Base-by-base conservation (phyloP, 2,329 filamentous ascomycete genomes). In the Trichophyton rubrum region DNA sequence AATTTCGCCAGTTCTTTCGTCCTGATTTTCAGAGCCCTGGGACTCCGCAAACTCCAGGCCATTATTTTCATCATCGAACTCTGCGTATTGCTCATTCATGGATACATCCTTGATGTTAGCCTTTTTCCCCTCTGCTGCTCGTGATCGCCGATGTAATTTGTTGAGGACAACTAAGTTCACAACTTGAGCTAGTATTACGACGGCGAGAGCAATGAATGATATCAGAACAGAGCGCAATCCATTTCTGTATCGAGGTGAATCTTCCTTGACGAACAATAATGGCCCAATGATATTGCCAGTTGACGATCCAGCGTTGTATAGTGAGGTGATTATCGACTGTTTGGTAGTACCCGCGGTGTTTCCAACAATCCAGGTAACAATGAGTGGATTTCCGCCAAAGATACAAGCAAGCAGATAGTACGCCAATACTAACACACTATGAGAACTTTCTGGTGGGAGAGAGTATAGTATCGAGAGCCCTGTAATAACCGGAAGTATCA, bases 341-440 rank as follows among this genome's bases (percentile, higher is more conserved):
- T 88, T 87, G 2, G 85, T 87, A 15, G 80, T 82, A 5, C 85
- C 86, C 0, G 78, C 85, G 0, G 84, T 87, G 69, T 88, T 88
- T 6, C 80, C 83, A 4, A 87, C 79, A 61, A 87, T 84, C 85
- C 85, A 89, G 0, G 82, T 79, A 0, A 87, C 81, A 27, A 86
- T 80, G 8, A 88, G 74, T 0, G 85, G 85, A 65, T 85, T 86
- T 1, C 80, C 82, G 0, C 83, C 83, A 63, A 84, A 88, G 7
- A 87, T 73, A 69, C 87, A 87, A 0, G 83, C 81, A 0, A 87
- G 77, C 1, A 87, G 74, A 65, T 87, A 87, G 69, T 87, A 87
- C 0, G 80, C 84, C 0, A 76, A 79, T 1, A 88, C 74, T 1
- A 86, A 67, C 0, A 76, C 72, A 15, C 27, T 27, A 35, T 55